Evolutionary conservation across 768 basidiomycete species (phyloP).

Genomic region (Rubroboletus satanas): DNA sequence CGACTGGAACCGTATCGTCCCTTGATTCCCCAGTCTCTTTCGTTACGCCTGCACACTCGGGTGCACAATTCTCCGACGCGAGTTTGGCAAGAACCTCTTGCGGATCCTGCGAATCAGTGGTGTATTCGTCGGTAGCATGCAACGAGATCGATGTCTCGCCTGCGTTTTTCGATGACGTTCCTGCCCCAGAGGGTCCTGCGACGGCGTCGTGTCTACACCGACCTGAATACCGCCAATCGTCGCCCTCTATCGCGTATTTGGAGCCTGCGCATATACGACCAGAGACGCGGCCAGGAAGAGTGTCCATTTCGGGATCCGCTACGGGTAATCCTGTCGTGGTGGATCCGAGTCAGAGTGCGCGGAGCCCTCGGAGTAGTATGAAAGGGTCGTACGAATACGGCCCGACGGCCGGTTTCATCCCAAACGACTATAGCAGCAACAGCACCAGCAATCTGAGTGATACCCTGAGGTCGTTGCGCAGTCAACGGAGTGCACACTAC

Average conservation of each 20-base stretch:
- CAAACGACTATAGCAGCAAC: conserved; percentile 6
- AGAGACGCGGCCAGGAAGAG: neutral
- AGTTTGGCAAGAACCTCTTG: conserved; percentile 6
- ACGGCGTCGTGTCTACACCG: conserved; percentile 36
- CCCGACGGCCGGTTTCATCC: conserved; percentile 31
- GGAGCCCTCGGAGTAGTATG: neutral
- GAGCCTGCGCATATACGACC: conserved; percentile 17
- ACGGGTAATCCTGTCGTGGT: neutral
- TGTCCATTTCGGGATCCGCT: neutral
- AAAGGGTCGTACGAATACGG: conserved; percentile 14
- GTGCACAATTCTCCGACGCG: conserved; percentile 8
- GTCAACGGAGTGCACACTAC: conserved; percentile 15
- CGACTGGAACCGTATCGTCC: neutral
- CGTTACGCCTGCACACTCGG: neutral
- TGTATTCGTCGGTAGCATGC: conserved; percentile 10
- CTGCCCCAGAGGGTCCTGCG: conserved; percentile 43
- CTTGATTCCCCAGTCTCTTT: conserved; percentile 15
- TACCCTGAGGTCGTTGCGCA: conserved; percentile 6
- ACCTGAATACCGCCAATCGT: conserved; percentile 25
- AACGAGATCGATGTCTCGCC: conserved; percentile 39
- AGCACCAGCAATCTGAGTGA: conserved; percentile 11
- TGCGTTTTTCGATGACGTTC: conserved; percentile 42
- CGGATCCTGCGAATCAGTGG: conserved; percentile 19
- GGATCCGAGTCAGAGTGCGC: conserved; percentile 1
- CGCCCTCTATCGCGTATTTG: conserved; percentile 17